Evolutionary conservation across 2,329 filamentous ascomycete genomes (phyloP), one percentile per base, ranked within the genome.

Genomic region (Fusarium foetens): DNA sequence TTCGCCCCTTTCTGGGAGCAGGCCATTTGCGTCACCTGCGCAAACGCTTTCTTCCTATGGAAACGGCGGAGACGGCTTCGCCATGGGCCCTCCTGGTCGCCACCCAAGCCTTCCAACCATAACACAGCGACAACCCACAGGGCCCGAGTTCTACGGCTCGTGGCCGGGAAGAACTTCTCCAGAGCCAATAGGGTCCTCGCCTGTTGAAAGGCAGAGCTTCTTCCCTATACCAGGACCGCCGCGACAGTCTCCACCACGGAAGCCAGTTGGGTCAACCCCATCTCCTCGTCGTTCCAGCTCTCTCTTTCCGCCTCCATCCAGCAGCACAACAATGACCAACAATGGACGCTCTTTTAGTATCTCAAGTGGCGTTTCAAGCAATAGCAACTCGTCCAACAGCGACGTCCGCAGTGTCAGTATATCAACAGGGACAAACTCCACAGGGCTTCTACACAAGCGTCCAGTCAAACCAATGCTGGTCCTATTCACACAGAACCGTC

Each of bases 381-480:
- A 74, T n/a, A 78, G 73, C 36, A 77, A 70, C 35, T 78, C 77
- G 2, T 78, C 76, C 9, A 68, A 68, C 14, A 77, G 74, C 23
- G 74, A 77, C 42, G 66, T 63, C 23, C 69, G 65, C 12, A 80
- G 75, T 17, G 74, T 73, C 5, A 72, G 71, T 29, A 70, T 78
- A 39, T 75, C 76, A 21, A 78, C 71, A 3, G 76, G 76, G 5
- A 71, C 74, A 14, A 72, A 75, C 17, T 74, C 75, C 8, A 79
- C 78, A 3, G 80, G 79, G 5, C 71, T 76, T 12, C 63, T 82
- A 8, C 79, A 81, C 41, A 74, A 70, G 27, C 72, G 74, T 13
- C 80, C 80, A 3, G 62, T 75, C 19, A 80, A 80, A 41, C 80
- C 80, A 4, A 77, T 81, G 76, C 75, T 82, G 9, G 80, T 81